Percentiles rank a stretch among this genome's conserved stretches.
Conservation (phyloP, 2,329 filamentous ascomycete species). For the Penicillium sclerotigenum region DNA sequence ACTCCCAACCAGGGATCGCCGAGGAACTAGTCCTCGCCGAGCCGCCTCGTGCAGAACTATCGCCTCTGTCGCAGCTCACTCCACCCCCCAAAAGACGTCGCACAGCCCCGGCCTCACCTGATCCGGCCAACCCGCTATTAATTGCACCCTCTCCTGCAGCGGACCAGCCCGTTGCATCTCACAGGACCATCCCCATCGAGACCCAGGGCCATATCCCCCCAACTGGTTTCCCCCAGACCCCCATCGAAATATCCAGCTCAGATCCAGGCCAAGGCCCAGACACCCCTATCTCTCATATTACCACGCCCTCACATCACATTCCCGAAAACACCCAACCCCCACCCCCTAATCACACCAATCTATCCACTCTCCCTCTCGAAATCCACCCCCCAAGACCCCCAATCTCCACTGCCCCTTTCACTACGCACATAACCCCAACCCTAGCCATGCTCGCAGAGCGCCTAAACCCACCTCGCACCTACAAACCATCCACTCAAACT, state of each 20-base stretch:
- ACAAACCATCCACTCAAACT: constrained; percentile 50
- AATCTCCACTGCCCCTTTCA: constrained; percentile 46
- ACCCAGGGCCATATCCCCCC: background rate
- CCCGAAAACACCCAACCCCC: background rate
- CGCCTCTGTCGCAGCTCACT: background rate
- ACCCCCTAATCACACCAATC: background rate
- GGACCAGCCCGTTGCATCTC: background rate
- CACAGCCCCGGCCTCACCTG: background rate
- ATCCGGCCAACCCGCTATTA: background rate
- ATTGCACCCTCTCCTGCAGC: background rate
- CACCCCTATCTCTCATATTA: background rate
- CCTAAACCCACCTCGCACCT: constrained; percentile 54
- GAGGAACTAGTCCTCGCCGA: constrained; percentile 1
- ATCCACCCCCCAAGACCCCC: constrained; percentile 57
- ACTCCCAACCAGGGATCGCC: constrained; percentile 35
- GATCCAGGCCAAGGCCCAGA: background rate
- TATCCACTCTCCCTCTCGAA: constrained; percentile 30
- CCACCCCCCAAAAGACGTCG: constrained; percentile 2
- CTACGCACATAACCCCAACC: constrained; percentile 56
- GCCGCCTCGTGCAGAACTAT: background rate
- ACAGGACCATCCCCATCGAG: background rate
- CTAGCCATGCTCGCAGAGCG: constrained; percentile 54
- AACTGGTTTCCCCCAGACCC: background rate
- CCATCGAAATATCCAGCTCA: background rate
- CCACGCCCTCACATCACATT: background rate